phyloP scores from a whole-genome alignment of 176 grass and related monocot genomes.

The Phoenix dactylifera region DNA sequence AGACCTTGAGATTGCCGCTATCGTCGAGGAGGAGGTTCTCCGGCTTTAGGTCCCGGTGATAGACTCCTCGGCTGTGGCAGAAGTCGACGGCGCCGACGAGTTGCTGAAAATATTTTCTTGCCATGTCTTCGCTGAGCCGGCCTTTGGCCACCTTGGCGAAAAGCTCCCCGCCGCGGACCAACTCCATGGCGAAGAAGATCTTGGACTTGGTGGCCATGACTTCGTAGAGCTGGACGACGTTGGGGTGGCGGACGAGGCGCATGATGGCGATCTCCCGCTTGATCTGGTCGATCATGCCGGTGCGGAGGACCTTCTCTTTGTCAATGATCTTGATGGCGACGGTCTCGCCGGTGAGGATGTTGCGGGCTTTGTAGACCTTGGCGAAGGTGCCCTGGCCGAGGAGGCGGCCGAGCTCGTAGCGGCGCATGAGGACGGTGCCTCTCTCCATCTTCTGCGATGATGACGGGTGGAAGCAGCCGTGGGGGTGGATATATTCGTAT shows the following conservation, averaged over 20 bases:
- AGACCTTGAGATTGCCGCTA: too few relatives aligned
- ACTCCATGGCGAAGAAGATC: slow-evolving; percentile 74
- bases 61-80: too few relatives aligned
- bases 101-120: too few relatives aligned
- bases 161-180: slow-evolving; percentile 40
- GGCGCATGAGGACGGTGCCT: not conserved
- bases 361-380: slow-evolving; percentile 25
- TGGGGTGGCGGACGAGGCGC: slow-evolving; percentile 13
- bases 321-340: slow-evolving; percentile 27
- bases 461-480: too few relatives aligned
- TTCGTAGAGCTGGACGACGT: slow-evolving; percentile 41
- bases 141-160: slow-evolving; percentile 26
- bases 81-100: too few relatives aligned
- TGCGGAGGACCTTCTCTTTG: slow-evolving; percentile 12
- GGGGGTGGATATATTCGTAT: too few relatives aligned
- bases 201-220: slow-evolving; percentile 48
- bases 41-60: too few relatives aligned
- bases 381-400: slow-evolving; percentile 22
- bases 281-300: not conserved
- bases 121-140: not conserved
- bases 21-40: too few relatives aligned
- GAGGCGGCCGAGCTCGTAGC: slow-evolving; percentile 29
- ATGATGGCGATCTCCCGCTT: slow-evolving; percentile 21
- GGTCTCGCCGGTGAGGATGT: slow-evolving; percentile 11
- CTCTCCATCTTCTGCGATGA: too few relatives aligned